phyloP scores from a whole-genome alignment of 176 grass and related monocot species.

The Elaeis guineensis region DNA sequence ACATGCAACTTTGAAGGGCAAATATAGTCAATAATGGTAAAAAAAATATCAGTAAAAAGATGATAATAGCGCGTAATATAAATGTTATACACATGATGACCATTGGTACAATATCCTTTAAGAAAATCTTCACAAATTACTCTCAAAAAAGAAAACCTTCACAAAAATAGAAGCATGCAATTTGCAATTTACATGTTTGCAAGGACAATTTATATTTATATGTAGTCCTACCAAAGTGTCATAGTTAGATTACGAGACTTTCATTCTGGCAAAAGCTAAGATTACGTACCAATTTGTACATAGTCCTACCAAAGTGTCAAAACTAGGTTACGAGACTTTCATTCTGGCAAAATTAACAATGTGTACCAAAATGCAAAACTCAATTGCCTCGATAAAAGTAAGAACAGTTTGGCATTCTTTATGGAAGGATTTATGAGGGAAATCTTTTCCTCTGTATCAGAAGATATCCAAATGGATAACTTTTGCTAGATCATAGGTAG shows the following conservation, averaged over 20 bases:
- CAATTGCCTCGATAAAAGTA: constrained; percentile 70
- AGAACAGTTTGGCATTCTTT: constrained; percentile 95
- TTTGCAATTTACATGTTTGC: constrained; percentile 93
- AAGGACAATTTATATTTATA: constrained; percentile 70
- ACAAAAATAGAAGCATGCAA: constrained; percentile 54
- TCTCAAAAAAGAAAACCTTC: constrained; percentile 43
- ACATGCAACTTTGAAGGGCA: too few species aligned
- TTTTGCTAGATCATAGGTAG: neutral
- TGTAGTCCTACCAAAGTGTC: constrained; percentile 59
- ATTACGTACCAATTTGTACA: neutral
- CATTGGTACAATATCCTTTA: constrained; percentile 71
- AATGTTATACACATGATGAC: constrained; percentile 66
- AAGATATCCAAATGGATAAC: neutral
- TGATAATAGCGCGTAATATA: neutral
- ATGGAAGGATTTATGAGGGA: constrained; percentile 51
- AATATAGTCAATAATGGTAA: too few species aligned
- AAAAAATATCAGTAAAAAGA: too few species aligned
- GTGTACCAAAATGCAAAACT: constrained; percentile 14
- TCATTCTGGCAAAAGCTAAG: constrained; percentile 4
- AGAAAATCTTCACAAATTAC: constrained; percentile 57
- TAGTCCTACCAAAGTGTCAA: constrained; percentile 17
- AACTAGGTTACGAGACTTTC: constrained; percentile 5
- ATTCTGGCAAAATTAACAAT: constrained; percentile 5
- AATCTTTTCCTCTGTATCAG: too few species aligned
- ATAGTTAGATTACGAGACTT: constrained; percentile 6